Conservation (phyloP, 176 grass and related monocot species). For the Carex cristatella region DNA sequence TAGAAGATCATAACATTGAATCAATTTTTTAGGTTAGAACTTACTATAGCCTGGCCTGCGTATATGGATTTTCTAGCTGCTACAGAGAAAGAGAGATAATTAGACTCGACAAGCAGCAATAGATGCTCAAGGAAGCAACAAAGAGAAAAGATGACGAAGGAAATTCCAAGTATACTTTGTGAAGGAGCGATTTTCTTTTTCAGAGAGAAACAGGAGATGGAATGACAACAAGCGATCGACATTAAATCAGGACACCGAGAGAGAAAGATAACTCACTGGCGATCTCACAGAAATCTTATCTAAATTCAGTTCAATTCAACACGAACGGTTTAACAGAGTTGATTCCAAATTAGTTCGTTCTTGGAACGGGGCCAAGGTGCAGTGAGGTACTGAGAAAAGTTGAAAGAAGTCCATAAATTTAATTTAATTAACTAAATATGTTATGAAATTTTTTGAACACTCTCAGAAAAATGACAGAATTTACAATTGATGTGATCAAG, state of each 20-base stretch:
- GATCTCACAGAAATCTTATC: neutral
- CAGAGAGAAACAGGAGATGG: neutral
- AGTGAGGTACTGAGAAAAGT: neutral
- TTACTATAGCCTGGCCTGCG: constrained; percentile 68
- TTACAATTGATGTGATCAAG: too few species aligned
- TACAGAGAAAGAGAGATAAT: neutral
- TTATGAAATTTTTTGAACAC: too few species aligned
- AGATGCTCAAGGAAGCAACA: neutral
- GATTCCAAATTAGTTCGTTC: neutral
- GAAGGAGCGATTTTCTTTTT: constrained; percentile 7
- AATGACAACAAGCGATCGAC: constrained; percentile 14
- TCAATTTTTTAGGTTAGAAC: neutral
- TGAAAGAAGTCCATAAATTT: too few species aligned
- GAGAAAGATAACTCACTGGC: neutral
- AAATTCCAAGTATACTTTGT: neutral
- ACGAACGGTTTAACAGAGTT: neutral
- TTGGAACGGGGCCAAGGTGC: neutral
- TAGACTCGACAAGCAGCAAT: neutral
- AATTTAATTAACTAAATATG: too few species aligned
- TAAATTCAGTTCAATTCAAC: neutral
- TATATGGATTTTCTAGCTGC: constrained; percentile 62
- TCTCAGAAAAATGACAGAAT: too few species aligned
- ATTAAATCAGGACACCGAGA: neutral
- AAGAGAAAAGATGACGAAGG: neutral
- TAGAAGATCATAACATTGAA: neutral